phyloP scores from a whole-genome alignment of 148 eudicot genomes.

The Vaccinium darrowii region DNA sequence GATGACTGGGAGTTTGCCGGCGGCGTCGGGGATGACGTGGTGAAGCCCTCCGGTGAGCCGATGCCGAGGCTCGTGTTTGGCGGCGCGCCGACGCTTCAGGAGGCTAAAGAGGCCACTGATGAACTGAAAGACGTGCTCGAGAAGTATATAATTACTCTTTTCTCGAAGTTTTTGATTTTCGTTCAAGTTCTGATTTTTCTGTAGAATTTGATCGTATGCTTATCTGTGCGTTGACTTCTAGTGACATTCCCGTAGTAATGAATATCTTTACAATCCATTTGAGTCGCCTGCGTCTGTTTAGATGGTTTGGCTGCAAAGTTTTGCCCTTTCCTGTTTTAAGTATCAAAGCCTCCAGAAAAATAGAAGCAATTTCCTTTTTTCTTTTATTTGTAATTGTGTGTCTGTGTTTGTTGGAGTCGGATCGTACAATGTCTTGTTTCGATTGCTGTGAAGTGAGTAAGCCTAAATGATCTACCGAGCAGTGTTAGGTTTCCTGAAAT shows the following conservation, averaged over 20 bases:
- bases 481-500: not conserved
- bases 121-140: slow-evolving; percentile 63
- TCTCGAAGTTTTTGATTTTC: not conserved
- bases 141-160: slow-evolving; percentile 26
- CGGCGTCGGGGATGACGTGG: slow-evolving; percentile 36
- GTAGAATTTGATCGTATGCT: not conserved
- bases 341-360: not conserved
- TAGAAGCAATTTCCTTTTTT: not conserved
- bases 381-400: too few relatives aligned
- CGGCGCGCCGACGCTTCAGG: slow-evolving; percentile 50
- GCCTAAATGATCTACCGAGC: not conserved
- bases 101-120: slow-evolving; percentile 68
- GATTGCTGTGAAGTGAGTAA: not conserved
- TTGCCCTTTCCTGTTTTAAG: not conserved
- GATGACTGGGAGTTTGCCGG: slow-evolving; percentile 74
- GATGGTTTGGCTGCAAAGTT: too few relatives aligned
- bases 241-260: not conserved
- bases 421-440: not conserved
- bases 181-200: not conserved
- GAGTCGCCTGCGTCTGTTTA: not conserved
- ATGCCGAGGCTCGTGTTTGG: slow-evolving; percentile 74
- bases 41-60: slow-evolving; percentile 23
- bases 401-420: not conserved
- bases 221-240: not conserved
- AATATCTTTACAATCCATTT: not conserved